Percentiles rank a stretch among this genome's conserved stretches.
Evolutionary conservation across 2,329 filamentous ascomycete genomes (phyloP).

Genomic region (Nemania sp.): DNA sequence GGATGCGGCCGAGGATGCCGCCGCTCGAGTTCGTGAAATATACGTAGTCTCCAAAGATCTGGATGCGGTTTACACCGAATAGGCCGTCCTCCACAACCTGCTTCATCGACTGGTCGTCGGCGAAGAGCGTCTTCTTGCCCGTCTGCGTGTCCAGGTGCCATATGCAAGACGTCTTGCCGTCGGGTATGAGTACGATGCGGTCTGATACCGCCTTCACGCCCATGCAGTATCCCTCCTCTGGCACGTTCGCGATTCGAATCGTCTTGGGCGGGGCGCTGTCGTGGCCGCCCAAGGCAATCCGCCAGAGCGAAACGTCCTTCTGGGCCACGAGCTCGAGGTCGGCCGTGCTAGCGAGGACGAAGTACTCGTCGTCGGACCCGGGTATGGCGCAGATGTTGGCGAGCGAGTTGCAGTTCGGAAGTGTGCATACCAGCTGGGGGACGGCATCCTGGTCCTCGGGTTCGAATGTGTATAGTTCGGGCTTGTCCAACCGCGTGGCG

Average conservation of each 20-base stretch:
- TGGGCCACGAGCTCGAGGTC: constrained; percentile 40
- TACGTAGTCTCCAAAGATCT: constrained; percentile 32
- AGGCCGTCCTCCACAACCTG: constrained; percentile 28
- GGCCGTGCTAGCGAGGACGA: constrained; percentile 34
- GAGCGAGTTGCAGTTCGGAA: constrained; percentile 36
- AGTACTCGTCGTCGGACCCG: constrained; percentile 37
- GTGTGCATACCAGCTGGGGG: constrained; percentile 35
- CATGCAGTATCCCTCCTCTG: constrained; percentile 31
- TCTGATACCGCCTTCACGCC: constrained; percentile 34
- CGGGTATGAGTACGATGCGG: constrained; percentile 36
- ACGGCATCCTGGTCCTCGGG: constrained; percentile 35
- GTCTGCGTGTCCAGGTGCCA: constrained; percentile 37
- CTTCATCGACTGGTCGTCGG: constrained; percentile 36
- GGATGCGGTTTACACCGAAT: constrained; percentile 39
- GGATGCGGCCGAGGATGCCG: constrained; percentile 37
- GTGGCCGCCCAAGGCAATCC: constrained; percentile 36
- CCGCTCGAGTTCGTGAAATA: constrained; percentile 41
- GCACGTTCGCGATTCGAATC: constrained; percentile 31
- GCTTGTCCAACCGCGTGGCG: constrained; percentile 38
- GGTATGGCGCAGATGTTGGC: constrained; percentile 36
- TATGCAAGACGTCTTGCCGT: constrained; percentile 35
- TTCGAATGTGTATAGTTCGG: constrained; percentile 39
- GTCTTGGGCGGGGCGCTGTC: constrained; percentile 34
- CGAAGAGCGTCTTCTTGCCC: constrained; percentile 29
- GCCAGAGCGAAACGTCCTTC: constrained; percentile 36